Conservation (phyloP, 257 asterid genomes). For the Fraxinus pennsylvanica region DNA sequence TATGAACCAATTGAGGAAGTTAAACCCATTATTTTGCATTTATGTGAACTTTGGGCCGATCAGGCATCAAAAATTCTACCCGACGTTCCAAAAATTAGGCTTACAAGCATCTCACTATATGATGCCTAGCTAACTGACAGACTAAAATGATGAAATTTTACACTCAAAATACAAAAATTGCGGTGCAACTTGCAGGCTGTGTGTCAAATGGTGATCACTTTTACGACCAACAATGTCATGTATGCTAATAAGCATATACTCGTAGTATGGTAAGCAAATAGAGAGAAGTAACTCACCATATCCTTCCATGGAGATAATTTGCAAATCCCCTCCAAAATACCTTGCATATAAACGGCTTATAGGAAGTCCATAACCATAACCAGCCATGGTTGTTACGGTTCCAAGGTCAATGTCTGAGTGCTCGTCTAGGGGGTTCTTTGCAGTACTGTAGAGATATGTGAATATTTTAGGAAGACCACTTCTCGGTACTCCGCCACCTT, state of each 20-base stretch:
- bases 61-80: neutral
- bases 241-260: neutral
- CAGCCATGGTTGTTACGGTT: conserved; percentile 77
- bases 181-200: no score
- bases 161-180: neutral
- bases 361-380: conserved; percentile 94
- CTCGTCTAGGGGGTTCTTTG: conserved; percentile 71
- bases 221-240: neutral
- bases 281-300: conserved; percentile 53
- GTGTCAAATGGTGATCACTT: neutral
- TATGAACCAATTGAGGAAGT: neutral
- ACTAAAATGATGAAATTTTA: neutral
- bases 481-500: conserved; percentile 98
- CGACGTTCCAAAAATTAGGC: neutral
- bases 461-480: conserved; percentile 87
- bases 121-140: neutral
- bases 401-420: conserved; percentile 63
- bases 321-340: conserved; percentile 94
- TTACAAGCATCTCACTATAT: neutral
- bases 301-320: conserved; percentile 97
- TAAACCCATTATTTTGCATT: neutral
- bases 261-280: neutral
- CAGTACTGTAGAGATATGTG: conserved; percentile 90
- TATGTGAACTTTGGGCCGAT: neutral
- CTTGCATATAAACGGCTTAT: conserved; percentile 91